Percentiles rank a stretch among this genome's conserved stretches.
Conservation (phyloP, 176 grass and related monocot species). For the Zizania latifolia region DNA sequence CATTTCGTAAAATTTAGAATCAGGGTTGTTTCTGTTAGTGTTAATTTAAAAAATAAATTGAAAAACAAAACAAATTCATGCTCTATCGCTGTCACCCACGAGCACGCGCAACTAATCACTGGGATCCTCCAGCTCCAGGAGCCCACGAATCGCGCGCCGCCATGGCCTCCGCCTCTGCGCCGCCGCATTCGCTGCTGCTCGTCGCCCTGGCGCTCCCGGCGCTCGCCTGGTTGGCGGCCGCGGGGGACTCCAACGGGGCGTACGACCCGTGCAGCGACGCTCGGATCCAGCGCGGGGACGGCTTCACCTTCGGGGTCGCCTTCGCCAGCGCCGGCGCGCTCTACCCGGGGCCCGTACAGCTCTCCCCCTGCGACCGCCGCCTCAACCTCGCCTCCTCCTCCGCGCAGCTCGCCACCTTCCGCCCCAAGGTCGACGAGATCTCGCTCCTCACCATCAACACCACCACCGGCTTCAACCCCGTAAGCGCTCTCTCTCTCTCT, state of each 20-base stretch:
- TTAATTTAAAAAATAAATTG: too few relatives aligned
- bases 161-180: background rate
- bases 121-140: too few relatives aligned
- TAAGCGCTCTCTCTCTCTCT: background rate
- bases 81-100: too few relatives aligned
- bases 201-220: background rate
- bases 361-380: conserved; percentile 92
- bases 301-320: conserved; percentile 86
- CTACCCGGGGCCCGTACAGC: conserved; percentile 53
- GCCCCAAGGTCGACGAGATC: conserved; percentile 97
- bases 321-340: conserved; percentile 50
- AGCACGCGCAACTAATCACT: too few relatives aligned
- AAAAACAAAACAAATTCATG: too few relatives aligned
- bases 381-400: conserved; percentile 54
- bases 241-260: conserved; percentile 53
- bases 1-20: too few relatives aligned
- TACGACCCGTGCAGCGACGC: conserved; percentile 76
- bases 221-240: conserved; percentile 18
- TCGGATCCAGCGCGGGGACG: conserved; percentile 76
- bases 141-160: conserved; percentile 8
- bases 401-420: conserved; percentile 76
- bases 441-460: conserved; percentile 97
- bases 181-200: background rate
- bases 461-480: conserved; percentile 63
- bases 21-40: too few relatives aligned